Evolutionary conservation across 352 stramenopile genomes (phyloP).

Genomic region (Globisporangium parvum): DNA sequence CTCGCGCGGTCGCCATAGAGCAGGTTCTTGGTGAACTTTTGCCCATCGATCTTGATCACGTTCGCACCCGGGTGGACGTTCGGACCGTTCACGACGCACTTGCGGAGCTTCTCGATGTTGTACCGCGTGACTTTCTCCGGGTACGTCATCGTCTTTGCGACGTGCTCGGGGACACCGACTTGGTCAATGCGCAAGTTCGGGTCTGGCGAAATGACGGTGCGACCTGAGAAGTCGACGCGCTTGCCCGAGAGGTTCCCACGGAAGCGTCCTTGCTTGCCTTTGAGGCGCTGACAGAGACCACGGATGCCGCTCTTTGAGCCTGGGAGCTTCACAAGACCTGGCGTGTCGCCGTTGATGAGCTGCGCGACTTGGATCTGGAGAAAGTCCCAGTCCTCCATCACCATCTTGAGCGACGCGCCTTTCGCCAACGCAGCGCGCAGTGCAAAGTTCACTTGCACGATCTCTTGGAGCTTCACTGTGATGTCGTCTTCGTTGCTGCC

Average conservation of each 20-base stretch:
- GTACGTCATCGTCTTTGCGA: constrained; percentile 99
- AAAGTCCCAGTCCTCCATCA: constrained; percentile 99
- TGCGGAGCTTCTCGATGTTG: constrained; percentile 96
- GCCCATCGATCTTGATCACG: constrained; percentile 77
- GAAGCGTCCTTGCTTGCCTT: constrained; percentile 98
- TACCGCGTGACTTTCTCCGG: constrained; percentile 96
- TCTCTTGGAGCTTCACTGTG: constrained; percentile 98
- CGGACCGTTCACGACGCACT: constrained; percentile 94
- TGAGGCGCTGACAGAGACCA: constrained; percentile 96
- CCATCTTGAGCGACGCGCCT: constrained; percentile 95
- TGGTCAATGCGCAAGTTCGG: constrained; percentile 96
- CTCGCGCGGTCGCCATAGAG: constrained; percentile 93
- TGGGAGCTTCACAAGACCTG: constrained; percentile 93
- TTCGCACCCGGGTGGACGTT: constrained; percentile 97
- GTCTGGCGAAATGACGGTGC: constrained; percentile 99
- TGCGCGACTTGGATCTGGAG: constrained; percentile 96
- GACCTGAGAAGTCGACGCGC: constrained; percentile 98
- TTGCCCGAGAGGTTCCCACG: constrained; percentile 98
- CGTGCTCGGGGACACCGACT: constrained; percentile 92
- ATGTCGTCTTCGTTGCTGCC: constrained; percentile 99
- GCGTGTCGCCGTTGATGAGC: constrained; percentile 99
- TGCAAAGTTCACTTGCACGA: constrained; percentile 98
- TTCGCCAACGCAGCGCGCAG: constrained; percentile 92
- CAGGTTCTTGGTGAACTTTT: constrained; percentile 89
- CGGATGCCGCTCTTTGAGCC: constrained; percentile 93